Base-by-base conservation (phyloP, 2,329 filamentous ascomycete genomes). In the Colletotrichum sp. region DNA sequence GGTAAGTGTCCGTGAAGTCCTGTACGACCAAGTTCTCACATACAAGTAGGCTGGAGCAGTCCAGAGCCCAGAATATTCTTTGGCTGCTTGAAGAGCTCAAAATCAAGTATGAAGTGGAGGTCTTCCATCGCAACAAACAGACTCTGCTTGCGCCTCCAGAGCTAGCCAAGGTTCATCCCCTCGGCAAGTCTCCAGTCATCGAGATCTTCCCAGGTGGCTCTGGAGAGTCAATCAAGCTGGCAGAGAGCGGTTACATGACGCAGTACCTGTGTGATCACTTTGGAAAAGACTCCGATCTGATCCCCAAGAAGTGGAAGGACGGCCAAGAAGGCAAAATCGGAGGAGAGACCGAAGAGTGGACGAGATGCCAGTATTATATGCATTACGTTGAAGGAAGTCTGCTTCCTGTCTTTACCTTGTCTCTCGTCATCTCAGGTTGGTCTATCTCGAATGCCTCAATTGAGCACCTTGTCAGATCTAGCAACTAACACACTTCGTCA, bases 1-100 rank as follows among this genome's bases (percentile, higher is more conserved):
- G 92, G 92, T 93, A 84, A 71, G 82, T 80, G n/a, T 15, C 30
- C 7, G 13, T 12, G 15, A n/a, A 12, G 2, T 13, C 16, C 34
- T 36, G 34, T 36, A 36, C 34, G 34, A 36, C 34, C 34, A 36
- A 36, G 13, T 7, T 36, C 34, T 55, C 72, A 69, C 32, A 78
- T 36, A 8, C 8, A 32, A 57, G n/a, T 79, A 98, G 95, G 95
- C 93, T 98, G 77, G 91, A 96, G 80, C 89, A 94, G 80, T 98
- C 95, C 72, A 94, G 96, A 79, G 92, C 95, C 15, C 95, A 98
- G 84, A 92, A 95, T 77, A 94, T 96, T 75, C 87, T 97, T 60
- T 98, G 95, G 95, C 92, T 98, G 8, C 90, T 98, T 59, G 95
- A 97, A 83, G 95, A 96, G 84, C 92, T 97, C 77, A 90, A 94